A percentile compares a stretch with the other conserved stretches of the same genome.
Evolutionary conservation across 108 stramenopile species (phyloP).

Genomic region (Aurantiochytrium sp.): DNA sequence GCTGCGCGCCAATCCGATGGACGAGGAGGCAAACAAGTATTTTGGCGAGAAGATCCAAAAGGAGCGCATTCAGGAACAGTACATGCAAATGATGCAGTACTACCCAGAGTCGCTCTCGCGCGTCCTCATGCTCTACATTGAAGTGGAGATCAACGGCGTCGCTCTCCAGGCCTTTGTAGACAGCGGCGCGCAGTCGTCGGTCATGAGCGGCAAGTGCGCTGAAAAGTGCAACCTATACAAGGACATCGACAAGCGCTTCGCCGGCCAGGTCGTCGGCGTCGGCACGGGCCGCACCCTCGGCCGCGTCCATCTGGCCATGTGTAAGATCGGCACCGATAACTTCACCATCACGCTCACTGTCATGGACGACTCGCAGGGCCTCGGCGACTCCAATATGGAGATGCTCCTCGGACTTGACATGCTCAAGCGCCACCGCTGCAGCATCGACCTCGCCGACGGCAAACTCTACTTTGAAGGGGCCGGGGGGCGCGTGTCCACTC

Average conservation of each 20-base stretch:
- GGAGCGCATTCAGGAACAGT: slow-evolving; percentile 44
- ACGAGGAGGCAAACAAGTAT: slow-evolving; percentile 72
- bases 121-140: slow-evolving; percentile 93
- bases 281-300: slow-evolving; percentile 89
- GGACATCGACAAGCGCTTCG: slow-evolving; percentile 79
- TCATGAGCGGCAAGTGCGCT: slow-evolving; percentile 75
- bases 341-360: slow-evolving; percentile 70
- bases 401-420: slow-evolving; percentile 93
- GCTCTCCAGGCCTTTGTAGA: slow-evolving; percentile 88
- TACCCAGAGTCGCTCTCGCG: slow-evolving; percentile 88
- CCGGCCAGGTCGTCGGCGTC: slow-evolving; percentile 81
- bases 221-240: slow-evolving; percentile 68
- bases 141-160: slow-evolving; percentile 74
- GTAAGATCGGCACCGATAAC: slow-evolving; percentile 63
- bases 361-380: slow-evolving; percentile 60
- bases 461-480: slow-evolving; percentile 6
- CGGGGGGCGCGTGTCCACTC: not conserved
- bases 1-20: slow-evolving; percentile 67
- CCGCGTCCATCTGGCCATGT: slow-evolving; percentile 68
- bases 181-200: slow-evolving; percentile 83
- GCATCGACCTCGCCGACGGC: slow-evolving; percentile 74
- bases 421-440: slow-evolving; percentile 87
- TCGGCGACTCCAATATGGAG: slow-evolving; percentile 74
- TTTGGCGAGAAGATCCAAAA: slow-evolving; percentile 65
- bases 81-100: slow-evolving; percentile 70